Conservation (phyloP, 805 yeast species). For the Priceomyces carsonii region DNA sequence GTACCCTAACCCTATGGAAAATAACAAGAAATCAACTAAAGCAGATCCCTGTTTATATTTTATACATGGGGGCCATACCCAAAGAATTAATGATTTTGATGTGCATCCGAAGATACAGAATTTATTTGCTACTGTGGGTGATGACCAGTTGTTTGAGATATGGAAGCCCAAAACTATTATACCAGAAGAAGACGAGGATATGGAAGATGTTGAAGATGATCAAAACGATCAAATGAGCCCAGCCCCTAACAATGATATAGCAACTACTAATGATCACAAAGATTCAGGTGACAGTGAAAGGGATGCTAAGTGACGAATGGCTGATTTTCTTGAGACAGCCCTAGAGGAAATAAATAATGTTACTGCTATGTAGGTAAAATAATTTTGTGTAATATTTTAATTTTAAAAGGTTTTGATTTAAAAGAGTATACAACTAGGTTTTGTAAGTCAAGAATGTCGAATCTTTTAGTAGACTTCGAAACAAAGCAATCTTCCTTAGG, state of each 20-base stretch:
- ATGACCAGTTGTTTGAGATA: slow-evolving; percentile 72
- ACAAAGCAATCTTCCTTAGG: neutral
- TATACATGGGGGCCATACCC: slow-evolving; percentile 87
- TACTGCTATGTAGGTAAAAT: no score
- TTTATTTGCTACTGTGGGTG: slow-evolving; percentile 67
- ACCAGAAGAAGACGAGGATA: slow-evolving; percentile 35
- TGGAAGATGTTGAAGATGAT: slow-evolving; percentile 23
- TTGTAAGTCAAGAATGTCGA: no score
- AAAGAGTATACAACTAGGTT: no score
- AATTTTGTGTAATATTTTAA: no score
- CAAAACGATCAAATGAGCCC: slow-evolving; percentile 7
- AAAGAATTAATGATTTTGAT: slow-evolving; percentile 62
- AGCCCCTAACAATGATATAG: slow-evolving; percentile 6
- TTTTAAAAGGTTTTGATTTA: no score
- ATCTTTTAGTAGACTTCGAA: neutral
- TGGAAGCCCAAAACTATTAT: slow-evolving; percentile 66
- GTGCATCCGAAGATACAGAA: slow-evolving; percentile 64
- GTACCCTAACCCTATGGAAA: slow-evolving; percentile 25
- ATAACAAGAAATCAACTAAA: slow-evolving; percentile 46
- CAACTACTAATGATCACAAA: neutral
- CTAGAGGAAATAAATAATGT: no score
- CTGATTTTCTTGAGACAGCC: no score
- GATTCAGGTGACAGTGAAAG: neutral
- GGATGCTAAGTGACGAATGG: no score
- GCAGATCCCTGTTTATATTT: slow-evolving; percentile 77